These are phyloP conservation scores for Crucibulum laeve DNA, from an alignment of 768 basidiomycete species.

Conservation along the genomic window DNA sequence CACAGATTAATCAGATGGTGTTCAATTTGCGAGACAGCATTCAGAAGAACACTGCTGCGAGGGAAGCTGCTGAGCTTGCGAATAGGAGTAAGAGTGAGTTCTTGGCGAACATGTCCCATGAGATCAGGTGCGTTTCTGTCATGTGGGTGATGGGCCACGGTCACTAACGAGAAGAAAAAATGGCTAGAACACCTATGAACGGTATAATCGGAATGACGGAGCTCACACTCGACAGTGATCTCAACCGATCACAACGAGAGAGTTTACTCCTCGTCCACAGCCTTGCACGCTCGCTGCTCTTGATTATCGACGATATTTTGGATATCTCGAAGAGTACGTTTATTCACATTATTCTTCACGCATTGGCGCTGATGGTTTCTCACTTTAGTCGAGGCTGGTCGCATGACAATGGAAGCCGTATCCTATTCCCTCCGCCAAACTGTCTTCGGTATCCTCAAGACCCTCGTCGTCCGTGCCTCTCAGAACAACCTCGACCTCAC, in stretches of 20 bases:
- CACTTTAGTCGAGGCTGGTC: constrained; percentile 86
- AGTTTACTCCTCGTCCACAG: constrained; percentile 94
- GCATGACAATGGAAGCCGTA: constrained; percentile 99
- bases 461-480: constrained; percentile 93
- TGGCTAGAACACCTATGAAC: constrained; percentile 94
- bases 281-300: constrained; percentile 83
- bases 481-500: constrained; percentile 96
- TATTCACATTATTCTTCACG: background rate
- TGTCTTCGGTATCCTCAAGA: constrained; percentile 96
- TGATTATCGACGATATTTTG: constrained; percentile 99
- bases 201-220: constrained; percentile 99
- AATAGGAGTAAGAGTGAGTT: constrained; percentile 97
- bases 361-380: constrained; percentile 7
- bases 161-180: background rate
- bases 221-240: constrained; percentile 91
- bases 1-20: constrained; percentile 99
- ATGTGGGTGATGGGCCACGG: background rate
- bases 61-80: constrained; percentile 97
- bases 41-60: constrained; percentile 97
- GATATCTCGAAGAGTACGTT: constrained; percentile 98
- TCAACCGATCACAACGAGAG: constrained; percentile 92
- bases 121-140: constrained; percentile 72
- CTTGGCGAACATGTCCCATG: constrained; percentile 98
- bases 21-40: constrained; percentile 95
- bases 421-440: constrained; percentile 96